Conservation (phyloP, 2,329 filamentous ascomycete species). For the Arthrocladium fulminans region DNA sequence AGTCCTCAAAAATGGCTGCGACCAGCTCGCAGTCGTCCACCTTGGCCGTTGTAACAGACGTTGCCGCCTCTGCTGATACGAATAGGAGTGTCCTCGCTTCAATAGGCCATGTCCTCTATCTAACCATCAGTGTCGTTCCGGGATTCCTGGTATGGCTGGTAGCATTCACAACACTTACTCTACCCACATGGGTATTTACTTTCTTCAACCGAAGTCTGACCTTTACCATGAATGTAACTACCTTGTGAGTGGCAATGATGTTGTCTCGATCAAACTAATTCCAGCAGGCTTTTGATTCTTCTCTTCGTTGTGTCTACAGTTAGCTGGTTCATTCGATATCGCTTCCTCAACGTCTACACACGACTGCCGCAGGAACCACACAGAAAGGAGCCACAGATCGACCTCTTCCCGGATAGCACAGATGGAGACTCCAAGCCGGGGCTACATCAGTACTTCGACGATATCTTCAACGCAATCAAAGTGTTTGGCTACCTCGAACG, state of each 20-base stretch:
- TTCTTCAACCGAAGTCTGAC: conserved; percentile 88
- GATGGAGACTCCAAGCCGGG: conserved; percentile 82
- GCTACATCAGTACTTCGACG: conserved; percentile 90
- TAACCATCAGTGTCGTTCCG: conserved; percentile 45
- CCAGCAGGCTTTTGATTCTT: conserved; percentile 61
- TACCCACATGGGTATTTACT: conserved; percentile 82
- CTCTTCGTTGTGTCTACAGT: conserved; percentile 69
- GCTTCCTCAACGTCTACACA: conserved; percentile 94
- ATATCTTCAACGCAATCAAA: conserved; percentile 97
- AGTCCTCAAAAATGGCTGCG: neutral
- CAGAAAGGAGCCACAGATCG: conserved; percentile 89
- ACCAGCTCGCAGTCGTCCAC: neutral
- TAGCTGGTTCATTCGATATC: conserved; percentile 90
- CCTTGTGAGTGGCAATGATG: conserved; percentile 54
- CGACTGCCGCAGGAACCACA: conserved; percentile 88
- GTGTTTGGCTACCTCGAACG: conserved; percentile 96
- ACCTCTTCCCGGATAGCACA: conserved; percentile 87
- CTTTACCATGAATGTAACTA: conserved; percentile 97
- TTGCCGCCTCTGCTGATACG: neutral
- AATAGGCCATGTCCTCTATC: conserved; percentile 14
- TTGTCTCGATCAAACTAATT: neutral
- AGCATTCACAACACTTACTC: conserved; percentile 75
- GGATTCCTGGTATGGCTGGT: conserved; percentile 66
- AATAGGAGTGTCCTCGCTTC: conserved; percentile 7
- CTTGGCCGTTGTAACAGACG: neutral